Percentiles rank a stretch among this genome's conserved stretches.
These are phyloP conservation scores for Sugiyamaella neomexicana DNA, from an alignment of 1,139 yeast species.

Conservation along the genomic window DNA sequence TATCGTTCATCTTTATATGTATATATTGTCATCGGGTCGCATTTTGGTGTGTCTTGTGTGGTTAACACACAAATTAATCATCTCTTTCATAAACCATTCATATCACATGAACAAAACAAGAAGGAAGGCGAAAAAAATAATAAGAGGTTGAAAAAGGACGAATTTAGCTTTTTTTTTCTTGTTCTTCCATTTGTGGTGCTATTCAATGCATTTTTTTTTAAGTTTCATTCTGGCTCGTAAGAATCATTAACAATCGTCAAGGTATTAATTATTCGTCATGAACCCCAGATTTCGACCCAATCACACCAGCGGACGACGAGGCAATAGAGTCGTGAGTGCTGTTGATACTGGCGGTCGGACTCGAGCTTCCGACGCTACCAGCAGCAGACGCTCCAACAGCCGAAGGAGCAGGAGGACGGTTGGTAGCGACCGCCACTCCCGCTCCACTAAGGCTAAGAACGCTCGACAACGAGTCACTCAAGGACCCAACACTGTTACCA, in stretches of 20 bases:
- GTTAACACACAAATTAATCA: constrained; percentile 14
- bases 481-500: constrained; percentile 23
- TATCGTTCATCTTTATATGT: constrained; percentile 13
- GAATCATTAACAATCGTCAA: constrained; percentile 25
- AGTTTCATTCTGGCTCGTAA: constrained; percentile 23
- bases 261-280: constrained; percentile 20
- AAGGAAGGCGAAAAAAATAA: background rate
- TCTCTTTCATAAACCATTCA: constrained; percentile 22
- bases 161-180: background rate
- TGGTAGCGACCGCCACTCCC: constrained; percentile 16
- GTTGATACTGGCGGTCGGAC: constrained; percentile 21
- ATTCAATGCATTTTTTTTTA: constrained; percentile 11
- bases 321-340: constrained; percentile 18
- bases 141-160: background rate
- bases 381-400: constrained; percentile 11
- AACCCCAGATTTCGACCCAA: constrained; percentile 27
- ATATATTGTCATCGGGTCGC: constrained; percentile 15
- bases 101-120: constrained; percentile 17
- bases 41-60: constrained; percentile 6
- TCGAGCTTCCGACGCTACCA: constrained; percentile 19
- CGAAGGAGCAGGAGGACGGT: constrained; percentile 14
- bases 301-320: constrained; percentile 25
- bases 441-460: constrained; percentile 30
- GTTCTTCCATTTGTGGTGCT: constrained; percentile 7
- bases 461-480: constrained; percentile 33